Conservation (phyloP, 192 early-diverging fungal genomes). For the Umbelopsis sp. region DNA sequence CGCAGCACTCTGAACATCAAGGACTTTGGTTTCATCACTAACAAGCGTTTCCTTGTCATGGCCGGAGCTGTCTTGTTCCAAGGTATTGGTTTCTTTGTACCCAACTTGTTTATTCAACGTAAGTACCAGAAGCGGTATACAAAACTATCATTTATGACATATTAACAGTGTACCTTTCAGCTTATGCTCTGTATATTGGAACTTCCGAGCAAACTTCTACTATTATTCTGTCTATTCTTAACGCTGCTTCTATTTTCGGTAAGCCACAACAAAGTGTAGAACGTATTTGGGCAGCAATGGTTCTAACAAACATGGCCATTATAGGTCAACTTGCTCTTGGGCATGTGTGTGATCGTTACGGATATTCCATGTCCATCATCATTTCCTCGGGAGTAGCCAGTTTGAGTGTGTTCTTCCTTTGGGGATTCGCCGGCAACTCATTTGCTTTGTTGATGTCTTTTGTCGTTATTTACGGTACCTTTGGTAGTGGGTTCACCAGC, state of each 20-base stretch:
- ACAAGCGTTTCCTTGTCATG: constrained; percentile 15
- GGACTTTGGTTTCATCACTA: constrained; percentile 22
- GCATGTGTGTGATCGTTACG: constrained; percentile 20
- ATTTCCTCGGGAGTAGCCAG: constrained; percentile 16
- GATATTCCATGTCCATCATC: constrained; percentile 9
- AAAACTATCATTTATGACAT: background rate
- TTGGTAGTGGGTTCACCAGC: constrained; percentile 14
- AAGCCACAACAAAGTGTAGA: background rate
- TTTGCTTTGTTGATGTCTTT: constrained; percentile 10
- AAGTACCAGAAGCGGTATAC: background rate
- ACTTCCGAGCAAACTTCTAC: constrained; percentile 17
- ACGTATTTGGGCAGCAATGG: background rate
- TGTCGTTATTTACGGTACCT: constrained; percentile 16
- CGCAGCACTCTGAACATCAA: background rate
- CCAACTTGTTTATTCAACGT: constrained; percentile 28
- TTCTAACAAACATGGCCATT: background rate
- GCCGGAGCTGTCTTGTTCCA: constrained; percentile 9
- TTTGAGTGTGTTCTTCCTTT: constrained; percentile 17
- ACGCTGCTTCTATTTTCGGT: constrained; percentile 21
- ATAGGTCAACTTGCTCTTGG: constrained; percentile 18
- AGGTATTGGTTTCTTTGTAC: constrained; percentile 23
- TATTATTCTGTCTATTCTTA: constrained; percentile 15
- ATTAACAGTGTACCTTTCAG: background rate
- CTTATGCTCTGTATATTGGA: constrained; percentile 20
- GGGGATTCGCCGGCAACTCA: constrained; percentile 15